Percentiles rank a stretch among this genome's conserved stretches.
Conservation (phyloP, 83 land plant genomes). For the Picea engelmannii region DNA sequence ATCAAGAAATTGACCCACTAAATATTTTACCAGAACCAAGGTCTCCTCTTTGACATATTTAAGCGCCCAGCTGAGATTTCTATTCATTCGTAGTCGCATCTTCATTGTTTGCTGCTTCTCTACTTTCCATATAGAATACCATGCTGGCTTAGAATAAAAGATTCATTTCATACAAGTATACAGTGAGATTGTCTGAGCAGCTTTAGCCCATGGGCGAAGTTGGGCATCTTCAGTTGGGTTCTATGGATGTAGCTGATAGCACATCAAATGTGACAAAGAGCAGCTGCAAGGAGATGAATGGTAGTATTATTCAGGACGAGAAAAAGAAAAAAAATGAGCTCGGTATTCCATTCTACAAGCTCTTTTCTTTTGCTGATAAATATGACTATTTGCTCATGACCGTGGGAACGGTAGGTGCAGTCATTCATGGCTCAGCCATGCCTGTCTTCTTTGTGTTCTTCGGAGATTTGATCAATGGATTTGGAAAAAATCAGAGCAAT, state of each 20-base stretch:
- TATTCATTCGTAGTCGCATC: conserved; percentile 2
- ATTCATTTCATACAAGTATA: background rate
- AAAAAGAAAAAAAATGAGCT: conserved; percentile 60
- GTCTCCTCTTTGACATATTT: conserved; percentile 11
- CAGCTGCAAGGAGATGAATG: conserved; percentile 9
- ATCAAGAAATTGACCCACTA: conserved; percentile 6
- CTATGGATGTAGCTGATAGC: background rate
- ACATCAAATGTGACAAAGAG: background rate
- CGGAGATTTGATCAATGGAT: conserved; percentile 82
- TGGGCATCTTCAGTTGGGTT: conserved; percentile 14
- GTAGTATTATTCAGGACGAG: background rate
- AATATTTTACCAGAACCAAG: conserved; percentile 3
- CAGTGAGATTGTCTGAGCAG: background rate
- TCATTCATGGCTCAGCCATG: conserved; percentile 82
- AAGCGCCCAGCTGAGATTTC: background rate
- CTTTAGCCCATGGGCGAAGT: conserved; percentile 12
- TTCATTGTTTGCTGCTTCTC: background rate
- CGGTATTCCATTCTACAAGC: conserved; percentile 65
- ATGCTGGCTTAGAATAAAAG: background rate
- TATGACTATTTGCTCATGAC: conserved; percentile 59
- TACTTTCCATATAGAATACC: background rate
- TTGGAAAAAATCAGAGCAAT: conserved; percentile 74
- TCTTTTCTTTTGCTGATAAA: conserved; percentile 74
- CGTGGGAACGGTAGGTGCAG: conserved; percentile 65
- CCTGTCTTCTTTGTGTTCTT: conserved; percentile 83